Evolutionary conservation across 441 rosid species (phyloP), one percentile per base, ranked within the genome.

Genomic region (Arabidopsis lyrata): DNA sequence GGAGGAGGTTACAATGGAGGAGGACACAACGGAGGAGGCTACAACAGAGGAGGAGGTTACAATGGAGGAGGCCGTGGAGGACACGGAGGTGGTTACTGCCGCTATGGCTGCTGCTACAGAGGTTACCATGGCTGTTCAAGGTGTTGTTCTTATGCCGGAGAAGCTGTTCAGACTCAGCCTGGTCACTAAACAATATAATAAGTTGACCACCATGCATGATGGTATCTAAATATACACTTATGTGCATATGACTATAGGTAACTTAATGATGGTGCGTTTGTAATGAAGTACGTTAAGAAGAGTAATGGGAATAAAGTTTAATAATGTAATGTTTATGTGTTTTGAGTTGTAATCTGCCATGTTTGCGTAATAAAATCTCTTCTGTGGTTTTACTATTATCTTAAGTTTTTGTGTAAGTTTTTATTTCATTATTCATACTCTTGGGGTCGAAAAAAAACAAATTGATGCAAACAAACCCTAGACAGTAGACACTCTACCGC

Each of bases 141-240:
- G 63, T 77, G 81, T 35, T 77, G 81, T n/a, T 49, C 74, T 14
- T 81, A 73, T 13, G 65, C 79, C 14, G 81, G 78, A 8, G 74
- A 39, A 61, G 66, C 62, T 54, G 76, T 69, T 55, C 58, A 78
- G 57, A 48, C 68, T 12, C 53, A 73, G 42, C 66, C 69, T 0
- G 73, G 55, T 34, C 36, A 74, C 76, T 63, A 74, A 49, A 8
- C 27, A 12, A 14, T 34, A 16, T 58, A 24, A 34, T 10, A 34
- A 4, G 34, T 27, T 42, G 9, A 63, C 53, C 39, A 58, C 18
- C 6, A 59, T 70, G 56, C 47, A 8, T 47, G 1, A 15, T 16
- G 9, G 13, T 5, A 9, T 18, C 50, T 45, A 45, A 9, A 15
- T 45, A 7, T 16, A 45, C 50, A 45, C 50, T 45, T 45, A 9